A percentile compares a stretch with the other conserved stretches of the same genome.
These are phyloP conservation scores for Colletotrichum somersetense DNA, from an alignment of 2,329 filamentous ascomycete genomes.

Conservation along the genomic window DNA sequence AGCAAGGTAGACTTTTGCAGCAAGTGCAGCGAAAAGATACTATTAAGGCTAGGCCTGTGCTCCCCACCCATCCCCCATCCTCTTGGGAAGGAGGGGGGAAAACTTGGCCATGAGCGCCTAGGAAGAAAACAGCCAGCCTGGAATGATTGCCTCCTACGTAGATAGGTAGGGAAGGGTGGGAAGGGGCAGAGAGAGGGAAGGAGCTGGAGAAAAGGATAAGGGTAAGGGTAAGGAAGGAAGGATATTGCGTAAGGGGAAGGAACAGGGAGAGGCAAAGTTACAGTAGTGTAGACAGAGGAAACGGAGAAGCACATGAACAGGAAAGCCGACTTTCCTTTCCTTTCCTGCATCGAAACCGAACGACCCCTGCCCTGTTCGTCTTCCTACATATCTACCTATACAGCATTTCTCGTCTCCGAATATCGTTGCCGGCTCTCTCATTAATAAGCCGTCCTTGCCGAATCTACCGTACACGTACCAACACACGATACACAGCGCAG, in stretches of 20 bases:
- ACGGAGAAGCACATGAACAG: constrained; percentile 1
- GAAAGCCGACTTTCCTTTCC: background rate
- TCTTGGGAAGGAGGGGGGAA: background rate
- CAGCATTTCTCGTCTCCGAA: background rate
- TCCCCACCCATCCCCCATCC: background rate
- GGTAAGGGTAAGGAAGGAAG: too few species aligned
- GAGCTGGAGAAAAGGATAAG: too few species aligned
- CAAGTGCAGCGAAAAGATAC: background rate
- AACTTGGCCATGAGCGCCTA: constrained; percentile 5
- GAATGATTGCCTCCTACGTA: constrained; percentile 1
- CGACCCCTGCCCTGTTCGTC: background rate
- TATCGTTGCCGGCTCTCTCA: background rate
- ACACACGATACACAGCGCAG: background rate
- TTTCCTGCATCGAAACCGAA: background rate
- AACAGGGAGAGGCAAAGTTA: background rate
- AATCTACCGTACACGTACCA: background rate
- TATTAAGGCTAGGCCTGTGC: background rate
- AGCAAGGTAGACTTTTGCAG: background rate
- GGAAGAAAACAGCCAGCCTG: constrained; percentile 5
- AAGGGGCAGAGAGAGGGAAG: background rate
- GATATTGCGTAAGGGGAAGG: background rate
- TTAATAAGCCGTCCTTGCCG: background rate
- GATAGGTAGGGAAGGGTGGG: background rate
- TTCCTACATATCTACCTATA: too few species aligned
- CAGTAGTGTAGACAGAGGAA: background rate